These are phyloP conservation scores for Murraya koenigii DNA, from an alignment of 345 rosid species.

Conservation along the genomic window DNA sequence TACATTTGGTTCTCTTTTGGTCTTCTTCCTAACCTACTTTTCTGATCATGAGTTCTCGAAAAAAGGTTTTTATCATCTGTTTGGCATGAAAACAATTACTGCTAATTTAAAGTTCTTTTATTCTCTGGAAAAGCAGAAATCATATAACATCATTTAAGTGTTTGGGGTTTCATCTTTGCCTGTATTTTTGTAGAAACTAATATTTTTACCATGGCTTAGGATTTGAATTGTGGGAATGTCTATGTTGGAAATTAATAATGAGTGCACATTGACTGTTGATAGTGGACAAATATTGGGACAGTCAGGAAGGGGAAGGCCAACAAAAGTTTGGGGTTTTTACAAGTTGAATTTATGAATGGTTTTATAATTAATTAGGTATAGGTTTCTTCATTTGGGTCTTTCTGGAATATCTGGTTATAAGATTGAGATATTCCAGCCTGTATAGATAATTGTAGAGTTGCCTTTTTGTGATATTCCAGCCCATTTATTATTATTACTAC, in stretches of 20 bases:
- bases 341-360: neutral
- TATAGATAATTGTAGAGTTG: neutral
- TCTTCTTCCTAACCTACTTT: neutral
- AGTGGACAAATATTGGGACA: neutral
- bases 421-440: neutral
- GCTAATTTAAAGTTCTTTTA: neutral
- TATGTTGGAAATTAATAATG: neutral
- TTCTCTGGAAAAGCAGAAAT: neutral
- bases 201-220: neutral
- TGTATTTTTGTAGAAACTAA: neutral
- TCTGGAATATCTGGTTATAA: neutral
- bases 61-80: neutral
- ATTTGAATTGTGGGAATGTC: neutral
- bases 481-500: too few relatives aligned
- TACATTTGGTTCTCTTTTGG: conserved; percentile 13
- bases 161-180: neutral
- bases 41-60: neutral
- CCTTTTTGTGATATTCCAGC: too few relatives aligned
- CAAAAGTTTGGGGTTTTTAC: neutral
- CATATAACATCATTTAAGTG: neutral
- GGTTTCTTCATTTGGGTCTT: neutral
- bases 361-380: neutral
- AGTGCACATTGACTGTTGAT: neutral
- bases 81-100: neutral
- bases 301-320: neutral